Evolutionary conservation across 2,329 filamentous ascomycete species (phyloP).

Genomic region (Aureobasidium lini): DNA sequence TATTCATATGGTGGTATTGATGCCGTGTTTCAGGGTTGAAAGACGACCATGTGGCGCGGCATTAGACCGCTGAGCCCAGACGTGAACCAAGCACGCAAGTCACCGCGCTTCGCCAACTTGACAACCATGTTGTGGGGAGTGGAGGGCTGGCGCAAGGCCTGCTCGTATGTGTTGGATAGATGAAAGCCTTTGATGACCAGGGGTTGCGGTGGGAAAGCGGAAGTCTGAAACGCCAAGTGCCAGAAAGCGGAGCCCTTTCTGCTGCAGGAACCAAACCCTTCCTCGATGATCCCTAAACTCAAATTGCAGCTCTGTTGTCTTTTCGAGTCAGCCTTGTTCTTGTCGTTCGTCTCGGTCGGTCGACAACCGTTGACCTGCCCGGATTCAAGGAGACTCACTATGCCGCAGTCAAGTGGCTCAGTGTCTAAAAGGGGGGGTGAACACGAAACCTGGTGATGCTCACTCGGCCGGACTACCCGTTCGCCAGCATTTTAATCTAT

Average conservation of each 20-base stretch:
- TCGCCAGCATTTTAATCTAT: not conserved
- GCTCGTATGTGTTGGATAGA: not conserved
- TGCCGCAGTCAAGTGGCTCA: not conserved
- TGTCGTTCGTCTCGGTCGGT: not conserved
- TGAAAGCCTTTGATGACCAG: slow-evolving; percentile 5
- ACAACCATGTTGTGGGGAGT: not conserved
- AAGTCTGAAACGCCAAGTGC: slow-evolving; percentile 11
- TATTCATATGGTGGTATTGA: not conserved
- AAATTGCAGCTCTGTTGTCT: not conserved
- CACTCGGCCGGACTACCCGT: not conserved
- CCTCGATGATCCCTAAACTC: slow-evolving; percentile 4
- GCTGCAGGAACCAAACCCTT: slow-evolving; percentile 8
- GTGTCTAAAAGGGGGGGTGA: not conserved
- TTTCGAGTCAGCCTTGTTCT: not conserved
- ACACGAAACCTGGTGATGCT: not conserved
- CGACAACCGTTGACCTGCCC: not conserved
- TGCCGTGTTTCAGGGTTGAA: slow-evolving; percentile 3
- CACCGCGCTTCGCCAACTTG: not conserved
- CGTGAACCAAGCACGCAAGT: slow-evolving; percentile 4
- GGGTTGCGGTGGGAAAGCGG: slow-evolving; percentile 2
- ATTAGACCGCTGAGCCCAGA: not conserved
- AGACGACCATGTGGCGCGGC: slow-evolving; percentile 6
- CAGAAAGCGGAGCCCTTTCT: not conserved
- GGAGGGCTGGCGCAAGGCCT: not conserved
- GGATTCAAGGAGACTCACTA: not conserved